Conservation (phyloP, 169 alveolate species). For the Toxoplasma gondii region DNA sequence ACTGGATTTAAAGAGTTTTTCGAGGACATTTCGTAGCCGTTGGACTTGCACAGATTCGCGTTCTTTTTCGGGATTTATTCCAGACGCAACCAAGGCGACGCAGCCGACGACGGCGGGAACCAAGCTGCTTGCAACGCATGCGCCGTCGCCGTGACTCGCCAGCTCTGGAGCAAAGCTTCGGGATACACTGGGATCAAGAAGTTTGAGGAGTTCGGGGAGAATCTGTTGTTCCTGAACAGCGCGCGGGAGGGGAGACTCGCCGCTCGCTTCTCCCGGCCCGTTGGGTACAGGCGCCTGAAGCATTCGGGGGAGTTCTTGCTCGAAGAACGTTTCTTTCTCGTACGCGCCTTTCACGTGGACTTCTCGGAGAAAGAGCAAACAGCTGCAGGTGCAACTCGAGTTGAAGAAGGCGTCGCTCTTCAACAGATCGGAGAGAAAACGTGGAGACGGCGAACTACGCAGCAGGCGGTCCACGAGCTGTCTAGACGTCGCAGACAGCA, state of each 20-base stretch:
- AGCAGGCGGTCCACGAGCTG: constrained; percentile 10
- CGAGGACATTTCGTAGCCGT: neutral
- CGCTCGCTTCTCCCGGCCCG: neutral
- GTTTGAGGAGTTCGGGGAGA: constrained; percentile 7
- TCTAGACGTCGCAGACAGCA: neutral
- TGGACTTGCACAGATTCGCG: neutral
- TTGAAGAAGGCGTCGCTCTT: neutral
- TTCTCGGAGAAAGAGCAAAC: neutral
- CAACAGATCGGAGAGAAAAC: neutral
- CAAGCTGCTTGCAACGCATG: neutral
- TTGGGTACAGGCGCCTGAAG: constrained; percentile 30
- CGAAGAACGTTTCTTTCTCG: constrained; percentile 29
- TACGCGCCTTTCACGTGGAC: constrained; percentile 41
- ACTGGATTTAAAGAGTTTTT: constrained; percentile 19
- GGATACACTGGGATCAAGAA: neutral
- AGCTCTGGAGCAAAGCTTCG: neutral
- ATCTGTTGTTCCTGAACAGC: constrained; percentile 36
- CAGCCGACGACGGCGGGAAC: constrained; percentile 36
- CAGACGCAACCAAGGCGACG: neutral
- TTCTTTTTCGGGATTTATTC: neutral
- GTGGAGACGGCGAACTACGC: neutral
- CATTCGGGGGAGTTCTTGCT: constrained; percentile 12
- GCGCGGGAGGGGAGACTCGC: neutral
- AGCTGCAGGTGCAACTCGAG: neutral
- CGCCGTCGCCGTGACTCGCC: neutral